Evolutionary conservation across 2,329 filamentous ascomycete species (phyloP).

Genomic region (Nothophoma quercina): DNA sequence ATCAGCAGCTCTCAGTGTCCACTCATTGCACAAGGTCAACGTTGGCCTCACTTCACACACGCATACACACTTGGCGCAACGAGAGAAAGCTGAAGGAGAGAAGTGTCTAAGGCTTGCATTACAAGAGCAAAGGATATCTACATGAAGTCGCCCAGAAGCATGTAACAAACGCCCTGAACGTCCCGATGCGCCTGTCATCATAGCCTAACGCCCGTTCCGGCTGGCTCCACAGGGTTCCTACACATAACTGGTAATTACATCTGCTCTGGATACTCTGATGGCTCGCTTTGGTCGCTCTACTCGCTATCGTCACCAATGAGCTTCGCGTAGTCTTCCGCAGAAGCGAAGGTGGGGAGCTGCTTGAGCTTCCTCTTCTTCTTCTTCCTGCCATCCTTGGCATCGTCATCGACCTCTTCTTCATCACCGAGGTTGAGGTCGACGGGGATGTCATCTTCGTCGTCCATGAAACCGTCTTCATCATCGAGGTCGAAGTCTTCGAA

Average conservation of each 20-base stretch:
- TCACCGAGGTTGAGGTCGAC: conserved; percentile 55
- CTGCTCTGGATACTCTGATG: background rate
- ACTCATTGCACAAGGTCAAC: no score
- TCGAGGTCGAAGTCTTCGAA: conserved; percentile 55
- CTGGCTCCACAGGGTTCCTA: conserved; percentile 19
- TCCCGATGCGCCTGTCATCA: conserved; percentile 22
- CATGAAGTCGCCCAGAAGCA: conserved; percentile 25
- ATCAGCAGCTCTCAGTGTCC: no score
- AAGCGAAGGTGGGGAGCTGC: conserved; percentile 90
- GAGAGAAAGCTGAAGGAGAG: background rate
- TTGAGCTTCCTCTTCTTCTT: conserved; percentile 85
- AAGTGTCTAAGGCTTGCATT: conserved; percentile 23
- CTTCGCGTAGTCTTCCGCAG: conserved; percentile 90
- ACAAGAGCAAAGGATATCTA: conserved; percentile 46
- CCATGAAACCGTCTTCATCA: conserved; percentile 63
- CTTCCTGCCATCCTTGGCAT: conserved; percentile 55
- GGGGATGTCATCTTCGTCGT: conserved; percentile 63
- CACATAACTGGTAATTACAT: conserved; percentile 17
- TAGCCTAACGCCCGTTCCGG: conserved; percentile 18
- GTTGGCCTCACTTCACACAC: no score
- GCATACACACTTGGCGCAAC: no score
- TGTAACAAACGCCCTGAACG: conserved; percentile 17
- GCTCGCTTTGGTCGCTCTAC: conserved; percentile 15
- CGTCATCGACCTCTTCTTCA: conserved; percentile 52
- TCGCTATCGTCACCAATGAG: conserved; percentile 68